Conservation (phyloP, 2,329 filamentous ascomycete species). For the Sphaerostilbella broomeana region DNA sequence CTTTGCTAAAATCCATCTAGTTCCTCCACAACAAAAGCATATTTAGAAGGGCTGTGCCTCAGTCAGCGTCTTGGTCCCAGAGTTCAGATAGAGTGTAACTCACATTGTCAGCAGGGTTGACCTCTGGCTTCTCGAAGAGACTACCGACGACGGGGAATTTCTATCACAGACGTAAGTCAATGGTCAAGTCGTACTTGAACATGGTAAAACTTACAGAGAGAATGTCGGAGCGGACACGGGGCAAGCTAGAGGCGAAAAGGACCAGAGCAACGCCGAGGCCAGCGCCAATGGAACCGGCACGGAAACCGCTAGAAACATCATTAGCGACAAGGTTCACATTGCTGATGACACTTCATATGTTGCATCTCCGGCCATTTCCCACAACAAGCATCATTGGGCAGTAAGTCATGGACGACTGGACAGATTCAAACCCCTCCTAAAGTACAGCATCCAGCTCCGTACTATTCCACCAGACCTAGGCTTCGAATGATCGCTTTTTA, state of each 20-base stretch:
- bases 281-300: constrained; percentile 48
- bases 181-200: too few relatives aligned
- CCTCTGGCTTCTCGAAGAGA: constrained; percentile 47
- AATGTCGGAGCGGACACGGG: constrained; percentile 53
- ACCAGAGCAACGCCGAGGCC: constrained; percentile 52
- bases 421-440: too few relatives aligned
- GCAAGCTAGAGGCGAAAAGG: constrained; percentile 56
- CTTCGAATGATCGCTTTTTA: too few relatives aligned
- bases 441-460: too few relatives aligned
- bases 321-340: too few relatives aligned
- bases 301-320: constrained; percentile 47
- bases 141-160: constrained; percentile 48
- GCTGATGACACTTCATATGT: too few relatives aligned
- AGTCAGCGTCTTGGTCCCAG: constrained; percentile 18
- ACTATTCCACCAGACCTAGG: too few relatives aligned
- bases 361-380: too few relatives aligned
- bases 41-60: constrained; percentile 35
- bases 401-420: too few relatives aligned
- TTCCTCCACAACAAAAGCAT: neutral
- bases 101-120: constrained; percentile 57
- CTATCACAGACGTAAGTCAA: too few relatives aligned
- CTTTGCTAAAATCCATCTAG: constrained; percentile 23
- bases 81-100: constrained; percentile 24
- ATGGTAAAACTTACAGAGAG: constrained; percentile 44
- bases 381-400: too few relatives aligned